Conservation (phyloP, 768 basidiomycete genomes). For the Antrodiella citrinella region DNA sequence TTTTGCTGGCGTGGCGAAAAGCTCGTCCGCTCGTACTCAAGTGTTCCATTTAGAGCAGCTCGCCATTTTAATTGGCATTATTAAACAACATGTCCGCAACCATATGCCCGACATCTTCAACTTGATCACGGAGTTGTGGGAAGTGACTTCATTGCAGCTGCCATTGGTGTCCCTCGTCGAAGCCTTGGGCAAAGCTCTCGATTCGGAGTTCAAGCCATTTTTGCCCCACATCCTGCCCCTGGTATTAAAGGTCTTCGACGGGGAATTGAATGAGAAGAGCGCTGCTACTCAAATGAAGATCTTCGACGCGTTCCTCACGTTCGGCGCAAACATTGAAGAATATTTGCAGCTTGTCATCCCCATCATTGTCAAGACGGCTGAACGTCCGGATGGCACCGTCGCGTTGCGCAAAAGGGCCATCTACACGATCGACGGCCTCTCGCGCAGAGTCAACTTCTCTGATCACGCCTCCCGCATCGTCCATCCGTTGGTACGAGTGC, state of each 20-base stretch:
- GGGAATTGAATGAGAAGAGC: constrained; percentile 75
- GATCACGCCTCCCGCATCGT: constrained; percentile 97
- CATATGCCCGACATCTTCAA: constrained; percentile 81
- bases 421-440: constrained; percentile 84
- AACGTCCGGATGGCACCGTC: constrained; percentile 66
- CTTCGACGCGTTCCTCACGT: constrained; percentile 90
- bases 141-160: constrained; percentile 72
- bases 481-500: constrained; percentile 85
- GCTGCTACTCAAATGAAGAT: constrained; percentile 79
- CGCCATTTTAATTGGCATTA: constrained; percentile 89
- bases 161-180: constrained; percentile 91
- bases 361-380: constrained; percentile 86
- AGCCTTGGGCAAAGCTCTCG: constrained; percentile 85
- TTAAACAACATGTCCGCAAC: constrained; percentile 94
- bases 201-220: constrained; percentile 96
- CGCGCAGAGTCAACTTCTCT: constrained; percentile 90
- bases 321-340: constrained; percentile 95
- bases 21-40: constrained; percentile 73
- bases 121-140: constrained; percentile 89
- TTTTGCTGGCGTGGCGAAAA: constrained; percentile 81
- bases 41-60: constrained; percentile 95
- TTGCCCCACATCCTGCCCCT: constrained; percentile 84
- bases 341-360: constrained; percentile 96
- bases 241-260: constrained; percentile 85
- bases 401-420: constrained; percentile 82